Conservation (phyloP, 768 basidiomycete species). For the Dioszegia hungarica region DNA sequence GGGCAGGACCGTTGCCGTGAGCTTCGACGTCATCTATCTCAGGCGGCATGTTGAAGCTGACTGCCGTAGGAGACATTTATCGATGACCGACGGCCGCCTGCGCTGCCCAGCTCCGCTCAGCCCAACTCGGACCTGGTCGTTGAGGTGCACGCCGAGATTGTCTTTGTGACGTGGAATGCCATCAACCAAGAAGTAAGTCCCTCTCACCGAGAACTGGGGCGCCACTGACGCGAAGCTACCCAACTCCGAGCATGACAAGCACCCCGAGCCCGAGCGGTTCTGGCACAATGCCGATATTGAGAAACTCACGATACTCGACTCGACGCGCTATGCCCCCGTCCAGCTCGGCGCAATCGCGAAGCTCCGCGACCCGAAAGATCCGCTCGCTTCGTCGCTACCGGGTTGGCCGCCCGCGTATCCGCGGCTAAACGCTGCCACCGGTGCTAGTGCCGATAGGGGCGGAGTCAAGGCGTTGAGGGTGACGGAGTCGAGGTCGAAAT, state of each 20-base stretch:
- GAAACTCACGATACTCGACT: constrained; percentile 62
- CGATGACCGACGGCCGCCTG: neutral
- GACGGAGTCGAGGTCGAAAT: constrained; percentile 63
- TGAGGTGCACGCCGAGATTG: neutral
- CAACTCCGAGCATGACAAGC: constrained; percentile 55
- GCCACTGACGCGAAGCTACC: constrained; percentile 56
- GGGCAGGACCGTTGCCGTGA: constrained; percentile 54
- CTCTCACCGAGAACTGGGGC: neutral
- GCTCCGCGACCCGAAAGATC: constrained; percentile 53
- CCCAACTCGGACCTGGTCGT: constrained; percentile 7
- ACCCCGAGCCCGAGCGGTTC: constrained; percentile 66
- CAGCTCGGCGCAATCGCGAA: constrained; percentile 69
- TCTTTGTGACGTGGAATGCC: constrained; percentile 72
- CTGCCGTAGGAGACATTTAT: neutral
- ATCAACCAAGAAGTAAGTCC: constrained; percentile 71
- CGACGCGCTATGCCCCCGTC: constrained; percentile 61
- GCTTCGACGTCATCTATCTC: neutral
- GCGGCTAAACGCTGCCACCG: no score
- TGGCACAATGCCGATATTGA: constrained; percentile 66
- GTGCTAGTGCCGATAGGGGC: neutral
- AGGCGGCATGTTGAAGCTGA: neutral
- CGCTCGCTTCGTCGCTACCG: neutral
- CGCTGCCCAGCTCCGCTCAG: constrained; percentile 9
- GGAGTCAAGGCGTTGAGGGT: constrained; percentile 51
- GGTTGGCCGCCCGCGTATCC: neutral